Base-by-base conservation (phyloP, 2,329 filamentous ascomycete genomes). In the Fusarium decemcellulare region DNA sequence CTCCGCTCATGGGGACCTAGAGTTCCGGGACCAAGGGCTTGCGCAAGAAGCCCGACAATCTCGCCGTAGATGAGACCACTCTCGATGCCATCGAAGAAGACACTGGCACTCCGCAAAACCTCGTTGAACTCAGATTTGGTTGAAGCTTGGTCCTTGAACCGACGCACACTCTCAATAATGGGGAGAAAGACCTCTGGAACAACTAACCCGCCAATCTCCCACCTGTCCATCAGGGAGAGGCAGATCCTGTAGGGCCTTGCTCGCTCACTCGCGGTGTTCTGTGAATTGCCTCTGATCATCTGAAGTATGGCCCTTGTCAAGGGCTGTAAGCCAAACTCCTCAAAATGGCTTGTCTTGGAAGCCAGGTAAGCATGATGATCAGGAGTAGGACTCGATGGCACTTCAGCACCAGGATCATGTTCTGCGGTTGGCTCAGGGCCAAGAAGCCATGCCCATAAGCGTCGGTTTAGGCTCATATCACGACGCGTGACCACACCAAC, bases 41-140 rank as follows among this genome's bases (percentile, higher is more conserved):
- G 85, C 2, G 86, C 85, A 63, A 96, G 83, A 43, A 96, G 85
- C 12, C 88, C 84, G 59, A 93, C 83, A 59, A 97, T 85, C 76
- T 97, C 93, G 50, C 92, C 91, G 84, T 97, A 99, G 48, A 99
- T 97, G 18, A 98, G 84, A 8, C 93, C 92, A 74, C 95, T 97
- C 80, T 99, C 96, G 40, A 98, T 95, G 6, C 95, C 95, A 76
- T 99, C 96, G 72, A 99, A 99, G 81, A 99, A 99, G 42, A 96
- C 92, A 76, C 93, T 97, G 6, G 95, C 96, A 77, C 95, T 98
- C 71, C 93, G 90, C 71, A 98, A 86, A 4, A 98, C 94, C 78
- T 99, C 96, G 14, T 90, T 86, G 65, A 96, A 94, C 61, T 95
- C 90, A 8, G 87, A 81, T 74, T 91, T 92, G n/a, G 86, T 86